Conservation (phyloP, 2,329 filamentous ascomycete species). For the Colletotrichum cuscutae region DNA sequence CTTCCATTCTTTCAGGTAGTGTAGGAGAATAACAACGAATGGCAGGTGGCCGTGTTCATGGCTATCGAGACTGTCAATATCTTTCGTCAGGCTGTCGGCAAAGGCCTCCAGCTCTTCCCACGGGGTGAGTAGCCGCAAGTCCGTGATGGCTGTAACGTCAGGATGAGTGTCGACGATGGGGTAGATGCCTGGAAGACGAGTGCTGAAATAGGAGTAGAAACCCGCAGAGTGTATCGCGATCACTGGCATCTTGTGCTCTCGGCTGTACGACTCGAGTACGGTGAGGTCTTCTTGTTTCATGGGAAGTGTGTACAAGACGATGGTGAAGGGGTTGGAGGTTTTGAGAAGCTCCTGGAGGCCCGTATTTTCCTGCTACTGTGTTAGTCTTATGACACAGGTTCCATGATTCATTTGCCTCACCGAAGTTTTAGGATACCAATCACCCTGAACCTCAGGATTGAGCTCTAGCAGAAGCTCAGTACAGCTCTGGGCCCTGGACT, state of each 20-base stretch:
- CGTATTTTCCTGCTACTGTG: conserved; percentile 40
- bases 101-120: conserved; percentile 85
- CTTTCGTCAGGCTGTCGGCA: conserved; percentile 70
- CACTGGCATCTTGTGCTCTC: conserved; percentile 73
- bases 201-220: conserved; percentile 90
- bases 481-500: conserved; percentile 81
- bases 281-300: conserved; percentile 55
- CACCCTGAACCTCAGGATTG: conserved; percentile 90
- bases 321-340: conserved; percentile 56
- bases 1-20: conserved; percentile 88
- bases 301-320: conserved; percentile 66
- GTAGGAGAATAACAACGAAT: conserved; percentile 83
- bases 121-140: conserved; percentile 84
- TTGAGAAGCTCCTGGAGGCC: conserved; percentile 55
- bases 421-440: conserved; percentile 68
- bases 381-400: not conserved
- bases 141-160: conserved; percentile 83
- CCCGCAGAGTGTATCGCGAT: conserved; percentile 89
- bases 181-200: conserved; percentile 81
- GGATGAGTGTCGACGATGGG: conserved; percentile 97
- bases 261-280: conserved; percentile 58
- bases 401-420: conserved; percentile 46
- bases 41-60: conserved; percentile 94
- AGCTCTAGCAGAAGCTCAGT: conserved; percentile 83
- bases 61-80: conserved; percentile 76